Conservation (phyloP, 2,329 filamentous ascomycete genomes). For the Arachnomyces sp. region DNA sequence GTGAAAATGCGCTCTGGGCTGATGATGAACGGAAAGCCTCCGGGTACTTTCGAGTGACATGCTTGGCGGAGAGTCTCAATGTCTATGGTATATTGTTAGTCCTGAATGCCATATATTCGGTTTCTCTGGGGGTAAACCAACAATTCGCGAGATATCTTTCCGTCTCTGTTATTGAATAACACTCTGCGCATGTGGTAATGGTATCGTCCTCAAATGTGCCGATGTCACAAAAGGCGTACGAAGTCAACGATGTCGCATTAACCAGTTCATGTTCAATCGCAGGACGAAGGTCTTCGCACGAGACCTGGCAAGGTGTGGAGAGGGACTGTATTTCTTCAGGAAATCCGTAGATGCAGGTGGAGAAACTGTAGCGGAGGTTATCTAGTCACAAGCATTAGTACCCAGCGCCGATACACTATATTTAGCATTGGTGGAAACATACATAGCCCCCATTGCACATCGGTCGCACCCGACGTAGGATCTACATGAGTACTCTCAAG, state of each 20-base stretch:
- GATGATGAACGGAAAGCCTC: constrained; percentile 32
- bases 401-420: not conserved
- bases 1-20: constrained; percentile 34
- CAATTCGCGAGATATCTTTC: constrained; percentile 38
- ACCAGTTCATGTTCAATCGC: constrained; percentile 25
- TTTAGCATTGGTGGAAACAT: constrained; percentile 15
- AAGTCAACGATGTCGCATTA: constrained; percentile 21
- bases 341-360: constrained; percentile 36
- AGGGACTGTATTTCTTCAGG: constrained; percentile 28
- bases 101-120: constrained; percentile 4
- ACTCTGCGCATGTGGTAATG: constrained; percentile 34
- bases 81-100: constrained; percentile 22
- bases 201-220: constrained; percentile 32
- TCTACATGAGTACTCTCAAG: constrained; percentile 32
- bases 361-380: constrained; percentile 38
- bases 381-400: constrained; percentile 23
- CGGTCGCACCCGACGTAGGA: constrained; percentile 27
- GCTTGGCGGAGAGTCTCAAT: constrained; percentile 39
- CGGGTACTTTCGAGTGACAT: constrained; percentile 32
- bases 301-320: constrained; percentile 38
- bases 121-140: constrained; percentile 19
- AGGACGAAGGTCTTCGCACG: constrained; percentile 27
- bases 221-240: constrained; percentile 31
- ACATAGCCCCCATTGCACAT: constrained; percentile 41
- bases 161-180: constrained; percentile 34